These are phyloP conservation scores for Amphichorda felina DNA, from an alignment of 2,329 filamentous ascomycete species.

Conservation along the genomic window DNA sequence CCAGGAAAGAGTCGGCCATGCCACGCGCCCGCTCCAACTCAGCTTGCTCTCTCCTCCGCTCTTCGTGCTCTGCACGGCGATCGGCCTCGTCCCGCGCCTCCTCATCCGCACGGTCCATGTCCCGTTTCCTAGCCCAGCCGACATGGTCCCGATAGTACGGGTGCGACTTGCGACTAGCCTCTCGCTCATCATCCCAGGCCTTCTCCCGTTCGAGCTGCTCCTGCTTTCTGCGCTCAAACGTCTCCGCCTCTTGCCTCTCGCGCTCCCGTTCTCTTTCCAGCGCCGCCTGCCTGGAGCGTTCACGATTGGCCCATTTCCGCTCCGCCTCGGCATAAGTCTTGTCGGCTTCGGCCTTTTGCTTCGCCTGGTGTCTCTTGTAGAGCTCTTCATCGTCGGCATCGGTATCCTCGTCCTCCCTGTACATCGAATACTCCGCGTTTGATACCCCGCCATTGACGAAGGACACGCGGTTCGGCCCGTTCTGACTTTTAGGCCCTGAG, in stretches of 20 bases:
- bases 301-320: slow-evolving; percentile 81
- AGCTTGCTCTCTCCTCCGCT: slow-evolving; percentile 55
- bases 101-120: slow-evolving; percentile 61
- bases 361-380: slow-evolving; percentile 57
- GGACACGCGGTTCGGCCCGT: slow-evolving; percentile 40
- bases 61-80: slow-evolving; percentile 64
- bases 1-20: slow-evolving; percentile 84
- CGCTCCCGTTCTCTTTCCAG: slow-evolving; percentile 75
- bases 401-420: slow-evolving; percentile 73
- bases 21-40: slow-evolving; percentile 69
- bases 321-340: slow-evolving; percentile 77
- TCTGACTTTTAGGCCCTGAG: slow-evolving; percentile 49
- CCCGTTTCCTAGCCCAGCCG: slow-evolving; percentile 74
- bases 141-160: slow-evolving; percentile 83
- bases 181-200: slow-evolving; percentile 86
- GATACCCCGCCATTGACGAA: slow-evolving; percentile 73
- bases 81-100: slow-evolving; percentile 71
- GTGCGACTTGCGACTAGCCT: slow-evolving; percentile 58
- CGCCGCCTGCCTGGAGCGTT: slow-evolving; percentile 72
- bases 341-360: slow-evolving; percentile 64
- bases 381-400: slow-evolving; percentile 82
- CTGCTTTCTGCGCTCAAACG: slow-evolving; percentile 53
- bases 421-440: slow-evolving; percentile 43
- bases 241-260: slow-evolving; percentile 62
- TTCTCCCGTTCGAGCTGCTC: slow-evolving; percentile 51